Evolutionary conservation across 192 early-diverging fungal species (phyloP), one percentile per base, ranked within the genome.

Genomic region (Gamsiella multidivaricata): DNA sequence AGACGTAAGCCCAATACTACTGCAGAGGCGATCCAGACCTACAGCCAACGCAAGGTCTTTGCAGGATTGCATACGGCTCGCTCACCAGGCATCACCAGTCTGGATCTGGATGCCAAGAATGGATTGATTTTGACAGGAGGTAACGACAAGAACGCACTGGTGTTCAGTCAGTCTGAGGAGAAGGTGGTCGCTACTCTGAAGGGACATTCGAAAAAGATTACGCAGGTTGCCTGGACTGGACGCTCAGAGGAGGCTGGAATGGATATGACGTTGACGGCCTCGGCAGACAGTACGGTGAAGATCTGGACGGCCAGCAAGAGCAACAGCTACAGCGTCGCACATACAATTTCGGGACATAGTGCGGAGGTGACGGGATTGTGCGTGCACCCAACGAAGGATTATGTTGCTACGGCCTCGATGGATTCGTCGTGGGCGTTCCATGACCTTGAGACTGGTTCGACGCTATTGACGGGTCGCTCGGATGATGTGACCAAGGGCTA

Each of bases 191-290:
- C 85, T 5, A 87, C 84, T 3, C 75, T 93, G 69, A 94, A 94
- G 67, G 94, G 94, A n/a, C 94, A 95, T 67, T 92, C 88, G 14
- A 95, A 95, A 72, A 90, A 89, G 61, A 83, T 98, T 37, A 92
- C 88, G 1, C 68, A 84, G 32, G 93, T 93, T 0, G 80, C 82
- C n/a, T 94, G 91, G 88, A 68, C 86, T 23, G 83, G 84, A 52
- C 80, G 83, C 50, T 80, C 78, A 26, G 76, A 67, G 43, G 82
- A 81, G 12, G 79, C 66, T 31, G 89, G 80, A 1, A 64, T 84
- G 28, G 83, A 87, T 81, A 73, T 75, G 25, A 90, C 90, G 55
- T 52, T 97, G 47, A 90, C 93, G 15, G 90, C 90, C 5, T 88
- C 92, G 56, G 89, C 84, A 5, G 97, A 97, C 82, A 90, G 93